phyloP scores from a whole-genome alignment of 2,329 filamentous ascomycete species.

The Ophiostoma piceae region DNA sequence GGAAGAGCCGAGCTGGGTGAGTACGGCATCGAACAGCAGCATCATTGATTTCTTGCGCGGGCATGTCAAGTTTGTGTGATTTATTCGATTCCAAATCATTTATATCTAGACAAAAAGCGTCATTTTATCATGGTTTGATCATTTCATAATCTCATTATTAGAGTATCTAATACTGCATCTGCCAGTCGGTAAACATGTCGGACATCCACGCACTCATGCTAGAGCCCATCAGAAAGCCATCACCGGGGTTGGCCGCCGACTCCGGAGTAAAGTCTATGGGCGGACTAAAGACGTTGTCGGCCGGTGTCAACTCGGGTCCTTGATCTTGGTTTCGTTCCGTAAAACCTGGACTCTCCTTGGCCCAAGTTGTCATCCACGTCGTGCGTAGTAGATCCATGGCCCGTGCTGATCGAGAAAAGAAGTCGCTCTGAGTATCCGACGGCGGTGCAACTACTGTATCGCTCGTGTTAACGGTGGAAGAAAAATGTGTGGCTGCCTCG shows the following conservation, averaged over 20 bases:
- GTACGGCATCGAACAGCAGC: constrained; percentile 28
- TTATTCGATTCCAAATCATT: background rate
- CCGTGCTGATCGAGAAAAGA: background rate
- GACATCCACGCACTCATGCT: constrained; percentile 14
- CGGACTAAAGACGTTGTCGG: background rate
- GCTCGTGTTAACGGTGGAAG: background rate
- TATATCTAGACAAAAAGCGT: background rate
- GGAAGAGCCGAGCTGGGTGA: constrained; percentile 27
- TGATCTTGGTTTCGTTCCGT: background rate
- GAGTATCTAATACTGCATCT: background rate
- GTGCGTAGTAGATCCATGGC: background rate
- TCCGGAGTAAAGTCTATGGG: background rate
- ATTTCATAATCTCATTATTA: background rate
- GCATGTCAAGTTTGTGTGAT: constrained; percentile 27
- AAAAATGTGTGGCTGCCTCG: background rate
- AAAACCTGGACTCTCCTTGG: background rate
- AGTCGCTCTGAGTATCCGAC: background rate
- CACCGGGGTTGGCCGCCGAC: background rate
- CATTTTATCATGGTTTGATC: background rate
- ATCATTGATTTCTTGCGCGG: constrained; percentile 31
- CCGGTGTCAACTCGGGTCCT: background rate
- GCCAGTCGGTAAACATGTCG: constrained; percentile 17
- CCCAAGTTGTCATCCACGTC: background rate
- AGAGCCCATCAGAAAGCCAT: background rate
- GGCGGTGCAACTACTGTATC: background rate